Evolutionary conservation across 768 basidiomycete genomes (phyloP).

Genomic region (Rhodocollybia butyracea): DNA sequence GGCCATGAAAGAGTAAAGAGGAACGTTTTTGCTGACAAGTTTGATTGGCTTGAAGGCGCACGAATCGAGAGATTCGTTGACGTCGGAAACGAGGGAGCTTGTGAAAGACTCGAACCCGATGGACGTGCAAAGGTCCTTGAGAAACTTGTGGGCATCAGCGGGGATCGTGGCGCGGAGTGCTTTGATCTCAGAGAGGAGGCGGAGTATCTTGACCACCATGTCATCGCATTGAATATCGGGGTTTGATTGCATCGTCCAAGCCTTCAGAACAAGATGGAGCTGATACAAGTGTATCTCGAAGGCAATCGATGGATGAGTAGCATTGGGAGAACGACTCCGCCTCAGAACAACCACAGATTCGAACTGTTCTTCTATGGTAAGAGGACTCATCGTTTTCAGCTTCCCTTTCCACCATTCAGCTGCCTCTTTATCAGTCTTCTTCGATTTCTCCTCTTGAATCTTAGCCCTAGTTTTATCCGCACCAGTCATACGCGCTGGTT

Average conservation of each 20-base stretch:
- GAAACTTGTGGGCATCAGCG: slow-evolving; percentile 34
- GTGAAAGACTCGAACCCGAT: slow-evolving; percentile 27
- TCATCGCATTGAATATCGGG: slow-evolving; percentile 34
- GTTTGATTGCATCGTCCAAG: slow-evolving; percentile 49
- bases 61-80: slow-evolving; percentile 13
- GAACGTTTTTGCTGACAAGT: slow-evolving; percentile 44
- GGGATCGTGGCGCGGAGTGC: slow-evolving; percentile 32
- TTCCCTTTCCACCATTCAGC: slow-evolving; percentile 52
- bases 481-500: slow-evolving; percentile 18
- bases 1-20: slow-evolving; percentile 47
- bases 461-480: slow-evolving; percentile 34
- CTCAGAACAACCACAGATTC: slow-evolving; percentile 36
- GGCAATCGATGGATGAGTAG: slow-evolving; percentile 33
- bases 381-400: slow-evolving; percentile 33
- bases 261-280: slow-evolving; percentile 46
- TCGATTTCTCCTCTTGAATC: slow-evolving; percentile 42
- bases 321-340: slow-evolving; percentile 37
- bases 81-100: slow-evolving; percentile 14
- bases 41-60: slow-evolving; percentile 55
- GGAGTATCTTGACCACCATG: slow-evolving; percentile 29
- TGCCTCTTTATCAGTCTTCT: slow-evolving; percentile 35
- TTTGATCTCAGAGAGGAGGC: slow-evolving; percentile 36
- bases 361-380: slow-evolving; percentile 31
- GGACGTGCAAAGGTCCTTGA: slow-evolving; percentile 47
- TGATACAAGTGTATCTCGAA: slow-evolving; percentile 51